These are phyloP conservation scores for Zygotorulaspora chibaensis DNA, from an alignment of 805 yeast genomes.

Conservation along the genomic window DNA sequence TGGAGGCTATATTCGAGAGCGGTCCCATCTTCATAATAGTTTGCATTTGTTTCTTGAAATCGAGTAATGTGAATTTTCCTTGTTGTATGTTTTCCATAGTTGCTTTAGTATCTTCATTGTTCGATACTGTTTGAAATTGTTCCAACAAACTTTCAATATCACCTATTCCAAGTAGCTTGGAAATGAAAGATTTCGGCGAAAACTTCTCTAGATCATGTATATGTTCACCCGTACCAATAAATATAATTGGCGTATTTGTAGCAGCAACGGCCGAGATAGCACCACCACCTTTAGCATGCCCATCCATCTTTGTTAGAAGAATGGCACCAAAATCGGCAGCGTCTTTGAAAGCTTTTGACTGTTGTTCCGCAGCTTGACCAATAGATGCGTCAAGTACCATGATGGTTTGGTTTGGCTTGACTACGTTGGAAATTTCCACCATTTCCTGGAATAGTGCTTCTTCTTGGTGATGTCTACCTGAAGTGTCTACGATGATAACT, in stretches of 20 bases:
- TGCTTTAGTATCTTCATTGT: slow-evolving; percentile 84
- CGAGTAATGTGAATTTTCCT: slow-evolving; percentile 88
- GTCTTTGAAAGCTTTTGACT: slow-evolving; percentile 90
- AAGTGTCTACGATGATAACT: slow-evolving; percentile 91
- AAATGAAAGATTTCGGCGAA: slow-evolving; percentile 82
- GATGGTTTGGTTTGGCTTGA: slow-evolving; percentile 90
- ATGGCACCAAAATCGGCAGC: slow-evolving; percentile 92
- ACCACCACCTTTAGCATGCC: slow-evolving; percentile 99
- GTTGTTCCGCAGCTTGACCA: slow-evolving; percentile 97
- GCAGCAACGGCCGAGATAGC: slow-evolving; percentile 98
- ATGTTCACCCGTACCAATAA: slow-evolving; percentile 98
- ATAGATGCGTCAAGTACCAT: slow-evolving; percentile 97
- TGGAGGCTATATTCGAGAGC: slow-evolving; percentile 83
- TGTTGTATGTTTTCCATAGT: slow-evolving; percentile 89
- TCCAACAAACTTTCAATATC: slow-evolving; percentile 92
- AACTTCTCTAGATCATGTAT: slow-evolving; percentile 88
- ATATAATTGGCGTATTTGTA: slow-evolving; percentile 88
- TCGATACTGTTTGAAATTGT: slow-evolving; percentile 68
- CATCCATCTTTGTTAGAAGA: slow-evolving; percentile 93
- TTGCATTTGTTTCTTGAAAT: slow-evolving; percentile 91
- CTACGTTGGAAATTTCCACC: slow-evolving; percentile 86
- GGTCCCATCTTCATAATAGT: slow-evolving; percentile 97
- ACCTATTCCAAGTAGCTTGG: slow-evolving; percentile 92
- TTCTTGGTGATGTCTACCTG: slow-evolving; percentile 97
- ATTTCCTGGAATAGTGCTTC: slow-evolving; percentile 86